phyloP scores from a whole-genome alignment of 2,329 filamentous ascomycete genomes.

The Colletotrichum sp. region DNA sequence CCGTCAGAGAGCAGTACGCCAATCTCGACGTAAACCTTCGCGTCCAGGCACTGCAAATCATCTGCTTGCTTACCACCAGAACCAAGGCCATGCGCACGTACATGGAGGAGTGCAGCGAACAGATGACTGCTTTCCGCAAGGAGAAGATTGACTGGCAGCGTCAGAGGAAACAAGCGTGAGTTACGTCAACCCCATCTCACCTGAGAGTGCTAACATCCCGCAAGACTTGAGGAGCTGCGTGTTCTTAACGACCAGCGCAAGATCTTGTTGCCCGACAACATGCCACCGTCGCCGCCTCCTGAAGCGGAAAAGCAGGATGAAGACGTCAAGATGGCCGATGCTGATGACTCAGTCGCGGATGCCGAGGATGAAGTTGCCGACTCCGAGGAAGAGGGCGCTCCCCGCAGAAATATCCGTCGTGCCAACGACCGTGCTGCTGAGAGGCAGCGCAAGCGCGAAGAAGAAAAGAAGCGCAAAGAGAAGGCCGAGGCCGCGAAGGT shows the following conservation, averaged over 20 bases:
- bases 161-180: conserved; percentile 71
- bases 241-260: conserved; percentile 76
- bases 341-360: conserved; percentile 66
- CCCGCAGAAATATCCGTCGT: conserved; percentile 59
- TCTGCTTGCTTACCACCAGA: conserved; percentile 84
- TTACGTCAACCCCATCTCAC: conserved; percentile 21
- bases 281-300: conserved; percentile 64
- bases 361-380: conserved; percentile 67
- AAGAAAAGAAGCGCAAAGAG: conserved; percentile 65
- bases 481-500: conserved; percentile 68
- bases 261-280: conserved; percentile 74
- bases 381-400: conserved; percentile 70
- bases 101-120: conserved; percentile 89
- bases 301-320: conserved; percentile 55
- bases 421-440: conserved; percentile 74
- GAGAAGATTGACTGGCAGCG: conserved; percentile 94
- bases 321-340: conserved; percentile 67
- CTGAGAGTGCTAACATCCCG: conserved; percentile 28
- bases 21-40: conserved; percentile 83
- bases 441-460: conserved; percentile 77
- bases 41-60: conserved; percentile 79
- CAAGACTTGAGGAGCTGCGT: conserved; percentile 73
- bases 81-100: conserved; percentile 87
- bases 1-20: conserved; percentile 74
- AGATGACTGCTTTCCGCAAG: conserved; percentile 94